phyloP scores from a whole-genome alignment of 2,329 filamentous ascomycete species.

The Xylariaceae sp. region DNA sequence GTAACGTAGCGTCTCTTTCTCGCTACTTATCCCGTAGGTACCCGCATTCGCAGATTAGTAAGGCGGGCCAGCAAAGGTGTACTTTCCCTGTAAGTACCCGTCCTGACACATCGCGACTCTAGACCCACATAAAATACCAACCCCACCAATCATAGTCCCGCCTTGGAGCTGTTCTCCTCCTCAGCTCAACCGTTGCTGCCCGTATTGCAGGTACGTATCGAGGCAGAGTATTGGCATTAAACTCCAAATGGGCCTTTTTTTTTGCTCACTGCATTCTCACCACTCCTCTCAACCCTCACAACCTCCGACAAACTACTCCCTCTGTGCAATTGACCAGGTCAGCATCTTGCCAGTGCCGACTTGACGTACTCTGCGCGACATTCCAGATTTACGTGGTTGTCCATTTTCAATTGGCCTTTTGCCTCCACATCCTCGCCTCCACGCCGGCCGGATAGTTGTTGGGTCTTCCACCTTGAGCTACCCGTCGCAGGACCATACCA shows the following conservation, averaged over 20 bases:
- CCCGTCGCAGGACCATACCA: conserved; percentile 19
- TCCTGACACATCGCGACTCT: conserved; percentile 4
- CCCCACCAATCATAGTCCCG: conserved; percentile 21
- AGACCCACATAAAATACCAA: conserved; percentile 20
- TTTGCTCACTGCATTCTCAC: conserved; percentile 20
- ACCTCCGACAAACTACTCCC: conserved; percentile 12
- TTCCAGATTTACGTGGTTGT: conserved; percentile 17
- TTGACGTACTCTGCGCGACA: conserved; percentile 20
- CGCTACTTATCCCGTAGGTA: too few species aligned
- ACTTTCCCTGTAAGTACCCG: not conserved
- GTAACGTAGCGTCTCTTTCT: too few species aligned
- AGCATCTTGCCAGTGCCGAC: conserved; percentile 14
- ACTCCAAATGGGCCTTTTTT: conserved; percentile 16
- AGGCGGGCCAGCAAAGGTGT: too few species aligned
- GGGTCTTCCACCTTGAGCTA: conserved; percentile 2
- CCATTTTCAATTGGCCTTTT: conserved; percentile 11
- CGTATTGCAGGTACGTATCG: not conserved
- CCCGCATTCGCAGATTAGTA: too few species aligned
- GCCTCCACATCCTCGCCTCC: not conserved
- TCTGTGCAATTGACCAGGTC: conserved; percentile 25
- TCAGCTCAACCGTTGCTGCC: conserved; percentile 20
- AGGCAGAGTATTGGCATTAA: not conserved
- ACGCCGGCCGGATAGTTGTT: conserved; percentile 14
- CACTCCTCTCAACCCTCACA: conserved; percentile 3
- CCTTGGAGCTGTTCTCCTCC: conserved; percentile 5